Evolutionary conservation across 1,139 yeast species (phyloP).

Genomic region (Eremothecium coryli): DNA sequence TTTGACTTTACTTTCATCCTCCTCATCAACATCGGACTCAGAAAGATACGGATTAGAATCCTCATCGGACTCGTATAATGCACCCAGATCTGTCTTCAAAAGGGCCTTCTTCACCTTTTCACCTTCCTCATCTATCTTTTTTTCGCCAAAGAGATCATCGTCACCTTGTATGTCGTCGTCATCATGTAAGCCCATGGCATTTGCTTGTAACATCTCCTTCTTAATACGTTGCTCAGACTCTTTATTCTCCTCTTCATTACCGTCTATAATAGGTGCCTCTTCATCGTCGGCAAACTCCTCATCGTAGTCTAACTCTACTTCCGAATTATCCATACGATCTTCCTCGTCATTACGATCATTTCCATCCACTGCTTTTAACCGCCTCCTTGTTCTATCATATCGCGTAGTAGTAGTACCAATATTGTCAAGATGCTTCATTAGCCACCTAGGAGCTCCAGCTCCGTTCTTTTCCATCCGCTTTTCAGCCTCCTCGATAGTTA

Average conservation of each 20-base stretch:
- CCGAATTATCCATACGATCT: constrained; percentile 54
- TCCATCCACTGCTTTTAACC: constrained; percentile 58
- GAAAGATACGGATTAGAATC: constrained; percentile 76
- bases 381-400: constrained; percentile 37
- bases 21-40: constrained; percentile 58
- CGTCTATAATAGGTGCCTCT: constrained; percentile 96
- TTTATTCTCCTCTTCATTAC: constrained; percentile 90
- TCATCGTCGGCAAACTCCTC: constrained; percentile 98
- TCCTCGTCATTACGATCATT: constrained; percentile 34
- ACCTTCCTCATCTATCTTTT: constrained; percentile 88
- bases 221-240: constrained; percentile 83
- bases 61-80: constrained; percentile 84
- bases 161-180: constrained; percentile 46
- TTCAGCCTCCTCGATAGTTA: constrained; percentile 94
- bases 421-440: constrained; percentile 82
- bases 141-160: constrained; percentile 53
- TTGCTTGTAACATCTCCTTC: constrained; percentile 82
- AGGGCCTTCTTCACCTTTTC: constrained; percentile 74
- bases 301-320: constrained; percentile 87
- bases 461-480: constrained; percentile 78
- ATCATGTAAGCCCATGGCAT: constrained; percentile 57
- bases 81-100: constrained; percentile 78
- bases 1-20: constrained; percentile 41
- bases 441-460: constrained; percentile 82
- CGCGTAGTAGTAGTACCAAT: constrained; percentile 40